A percentile compares a stretch with the other conserved stretches of the same genome.
Evolutionary conservation across 192 early-diverging fungal genomes (phyloP).

Genomic region (Mortierella antarctica): DNA sequence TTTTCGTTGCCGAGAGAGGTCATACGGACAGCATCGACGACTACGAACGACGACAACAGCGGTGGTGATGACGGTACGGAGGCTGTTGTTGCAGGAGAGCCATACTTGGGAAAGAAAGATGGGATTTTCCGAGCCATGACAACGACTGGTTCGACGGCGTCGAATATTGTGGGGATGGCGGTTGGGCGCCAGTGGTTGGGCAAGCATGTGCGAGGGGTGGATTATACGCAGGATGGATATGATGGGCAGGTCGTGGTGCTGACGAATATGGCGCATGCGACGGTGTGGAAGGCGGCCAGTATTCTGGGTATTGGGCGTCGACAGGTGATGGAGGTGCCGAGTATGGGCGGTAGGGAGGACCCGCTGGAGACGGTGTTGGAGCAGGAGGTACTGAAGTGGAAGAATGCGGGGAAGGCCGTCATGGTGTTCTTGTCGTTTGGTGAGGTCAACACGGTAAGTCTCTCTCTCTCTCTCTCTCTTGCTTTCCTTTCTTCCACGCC

Average conservation of each 20-base stretch:
- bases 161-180: constrained; percentile 63
- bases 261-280: constrained; percentile 55
- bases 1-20: constrained; percentile 53
- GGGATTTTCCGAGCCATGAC: constrained; percentile 40
- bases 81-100: not conserved
- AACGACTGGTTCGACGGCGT: constrained; percentile 67
- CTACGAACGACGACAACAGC: not conserved
- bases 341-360: constrained; percentile 20
- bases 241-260: constrained; percentile 50
- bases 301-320: constrained; percentile 62
- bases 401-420: constrained; percentile 24
- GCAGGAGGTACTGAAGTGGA: constrained; percentile 14
- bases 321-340: constrained; percentile 55
- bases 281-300: constrained; percentile 63
- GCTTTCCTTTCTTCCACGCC: not conserved
- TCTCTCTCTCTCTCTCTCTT: not conserved
- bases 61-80: not conserved
- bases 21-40: not conserved
- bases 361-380: constrained; percentile 21
- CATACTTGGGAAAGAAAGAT: not conserved
- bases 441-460: constrained; percentile 64
- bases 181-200: constrained; percentile 56
- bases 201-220: constrained; percentile 35
- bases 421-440: constrained; percentile 64
- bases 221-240: constrained; percentile 61